These are phyloP conservation scores for Erigeron philadelphicus DNA, from an alignment of 140 eudicot species.

Conservation along the genomic window DNA sequence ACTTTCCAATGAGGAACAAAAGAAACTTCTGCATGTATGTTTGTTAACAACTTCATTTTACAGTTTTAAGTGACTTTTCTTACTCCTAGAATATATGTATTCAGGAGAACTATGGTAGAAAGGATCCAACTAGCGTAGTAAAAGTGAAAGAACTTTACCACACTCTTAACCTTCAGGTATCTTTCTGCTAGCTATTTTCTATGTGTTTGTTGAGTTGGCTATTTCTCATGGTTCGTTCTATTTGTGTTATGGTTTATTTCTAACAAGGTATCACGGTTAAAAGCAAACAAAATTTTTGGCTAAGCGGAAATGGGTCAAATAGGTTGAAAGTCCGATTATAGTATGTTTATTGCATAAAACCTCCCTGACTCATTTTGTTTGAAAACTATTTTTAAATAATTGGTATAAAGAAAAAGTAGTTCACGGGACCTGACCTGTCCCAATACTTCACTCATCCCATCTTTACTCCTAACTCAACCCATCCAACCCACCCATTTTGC, in stretches of 20 bases:
- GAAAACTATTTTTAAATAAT: neutral
- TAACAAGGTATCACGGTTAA: neutral
- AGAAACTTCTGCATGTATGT: conserved; percentile 51
- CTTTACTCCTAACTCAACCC: neutral
- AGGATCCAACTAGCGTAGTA: conserved; percentile 55
- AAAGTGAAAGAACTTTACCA: conserved; percentile 60
- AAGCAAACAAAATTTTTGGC: neutral
- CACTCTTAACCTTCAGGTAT: conserved; percentile 65
- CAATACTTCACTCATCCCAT: neutral
- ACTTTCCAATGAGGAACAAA: conserved; percentile 60
- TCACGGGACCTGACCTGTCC: neutral
- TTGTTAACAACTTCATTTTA: too few species aligned
- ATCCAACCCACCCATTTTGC: neutral
- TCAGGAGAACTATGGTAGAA: conserved; percentile 71
- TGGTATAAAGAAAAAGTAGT: neutral
- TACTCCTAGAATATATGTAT: neutral
- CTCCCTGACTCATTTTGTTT: neutral
- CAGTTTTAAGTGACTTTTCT: neutral
- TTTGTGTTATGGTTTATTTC: neutral
- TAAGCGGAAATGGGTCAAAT: neutral
- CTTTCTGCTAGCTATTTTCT: neutral
- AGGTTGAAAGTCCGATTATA: neutral
- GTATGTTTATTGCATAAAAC: neutral
- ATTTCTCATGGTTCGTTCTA: neutral
- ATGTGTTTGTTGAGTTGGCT: neutral